These are phyloP conservation scores for Dichotomopilus funicola DNA, from an alignment of 2,329 filamentous ascomycete species.

Conservation along the genomic window DNA sequence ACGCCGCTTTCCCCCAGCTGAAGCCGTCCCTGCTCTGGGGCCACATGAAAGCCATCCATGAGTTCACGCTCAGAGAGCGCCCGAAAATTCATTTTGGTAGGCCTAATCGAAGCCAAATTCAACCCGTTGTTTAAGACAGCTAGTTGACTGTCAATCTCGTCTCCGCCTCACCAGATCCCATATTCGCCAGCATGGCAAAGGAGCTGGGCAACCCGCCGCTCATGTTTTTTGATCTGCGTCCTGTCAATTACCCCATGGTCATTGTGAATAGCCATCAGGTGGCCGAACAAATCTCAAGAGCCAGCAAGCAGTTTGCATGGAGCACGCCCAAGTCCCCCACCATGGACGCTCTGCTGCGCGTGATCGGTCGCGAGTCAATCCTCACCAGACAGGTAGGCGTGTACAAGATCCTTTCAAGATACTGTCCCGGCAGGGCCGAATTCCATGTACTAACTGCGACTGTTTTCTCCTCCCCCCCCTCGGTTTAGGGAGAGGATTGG, in stretches of 20 bases:
- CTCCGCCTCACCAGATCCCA: conserved; percentile 16
- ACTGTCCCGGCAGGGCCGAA: too few relatives aligned
- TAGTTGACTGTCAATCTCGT: neutral
- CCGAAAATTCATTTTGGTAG: conserved; percentile 17
- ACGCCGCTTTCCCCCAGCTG: conserved; percentile 20
- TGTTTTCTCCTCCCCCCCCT: too few relatives aligned
- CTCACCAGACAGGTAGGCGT: conserved; percentile 15
- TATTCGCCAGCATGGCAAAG: conserved; percentile 26
- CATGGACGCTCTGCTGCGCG: conserved; percentile 20
- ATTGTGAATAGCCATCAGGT: conserved; percentile 30
- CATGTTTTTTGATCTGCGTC: conserved; percentile 32
- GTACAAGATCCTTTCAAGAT: too few relatives aligned
- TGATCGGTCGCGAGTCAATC: conserved; percentile 25
- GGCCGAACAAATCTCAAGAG: conserved; percentile 33
- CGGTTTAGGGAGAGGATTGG: conserved; percentile 26
- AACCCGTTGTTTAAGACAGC: neutral
- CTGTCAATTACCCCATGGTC: conserved; percentile 29
- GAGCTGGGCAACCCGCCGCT: conserved; percentile 29
- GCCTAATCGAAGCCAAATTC: neutral
- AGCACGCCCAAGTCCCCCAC: conserved; percentile 31
- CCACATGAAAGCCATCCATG: conserved; percentile 19
- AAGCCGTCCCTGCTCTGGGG: conserved; percentile 23
- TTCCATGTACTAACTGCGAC: too few relatives aligned
- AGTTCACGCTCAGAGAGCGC: conserved; percentile 5
- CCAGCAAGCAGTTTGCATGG: conserved; percentile 28